Conservation (phyloP, 2,329 filamentous ascomycete genomes). For the Lecanicillium sp. region DNA sequence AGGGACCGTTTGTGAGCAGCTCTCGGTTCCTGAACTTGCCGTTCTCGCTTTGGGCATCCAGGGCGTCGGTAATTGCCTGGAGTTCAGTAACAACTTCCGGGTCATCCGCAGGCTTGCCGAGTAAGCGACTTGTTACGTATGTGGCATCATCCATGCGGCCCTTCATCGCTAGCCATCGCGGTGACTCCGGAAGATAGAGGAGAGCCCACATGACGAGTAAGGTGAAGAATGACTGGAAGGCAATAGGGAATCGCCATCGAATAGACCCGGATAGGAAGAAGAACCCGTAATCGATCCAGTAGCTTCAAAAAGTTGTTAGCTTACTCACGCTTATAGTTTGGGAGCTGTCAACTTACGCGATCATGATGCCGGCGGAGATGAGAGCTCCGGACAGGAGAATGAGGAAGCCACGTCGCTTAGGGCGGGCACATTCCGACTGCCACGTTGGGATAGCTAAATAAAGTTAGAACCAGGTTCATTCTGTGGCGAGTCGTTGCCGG, state of each 20-base stretch:
- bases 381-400: conserved; percentile 19
- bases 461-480: not conserved
- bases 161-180: conserved; percentile 38
- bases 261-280: conserved; percentile 21
- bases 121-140: conserved; percentile 16
- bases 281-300: conserved; percentile 24
- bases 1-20: conserved; percentile 35
- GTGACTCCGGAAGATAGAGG: conserved; percentile 39
- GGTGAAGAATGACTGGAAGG: conserved; percentile 22
- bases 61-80: conserved; percentile 35
- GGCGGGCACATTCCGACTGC: conserved; percentile 21
- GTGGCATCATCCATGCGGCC: conserved; percentile 21
- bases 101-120: conserved; percentile 18
- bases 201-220: conserved; percentile 44
- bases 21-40: conserved; percentile 20
- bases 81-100: conserved; percentile 19
- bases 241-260: conserved; percentile 25
- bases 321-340: no score
- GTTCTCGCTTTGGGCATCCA: conserved; percentile 20
- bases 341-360: no score
- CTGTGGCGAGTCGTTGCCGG: no score
- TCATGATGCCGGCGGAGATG: conserved; percentile 21
- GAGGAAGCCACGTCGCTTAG: conserved; percentile 19
- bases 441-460: conserved; percentile 18
- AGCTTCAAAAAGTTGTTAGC: no score